Evolutionary conservation across 352 stramenopile species (phyloP).

Genomic region (Globisporangium ultimum): DNA sequence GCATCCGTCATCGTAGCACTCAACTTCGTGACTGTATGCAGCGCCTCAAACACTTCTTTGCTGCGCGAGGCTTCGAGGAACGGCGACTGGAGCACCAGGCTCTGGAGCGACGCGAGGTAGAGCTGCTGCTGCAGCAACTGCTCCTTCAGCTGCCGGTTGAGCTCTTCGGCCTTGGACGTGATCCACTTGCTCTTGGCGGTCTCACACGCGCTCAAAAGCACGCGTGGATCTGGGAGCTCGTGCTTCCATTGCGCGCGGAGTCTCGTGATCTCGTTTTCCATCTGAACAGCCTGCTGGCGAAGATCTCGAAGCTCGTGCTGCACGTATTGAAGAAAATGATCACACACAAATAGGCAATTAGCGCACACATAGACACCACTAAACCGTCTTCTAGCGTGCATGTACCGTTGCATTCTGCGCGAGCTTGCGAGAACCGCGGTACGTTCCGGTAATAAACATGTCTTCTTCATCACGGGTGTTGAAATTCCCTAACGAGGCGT

Average conservation of each 20-base stretch:
- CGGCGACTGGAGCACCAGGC: slow-evolving; percentile 45
- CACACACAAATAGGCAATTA: background rate
- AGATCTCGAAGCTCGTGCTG: slow-evolving; percentile 52
- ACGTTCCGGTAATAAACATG: slow-evolving; percentile 29
- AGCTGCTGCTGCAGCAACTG: slow-evolving; percentile 63
- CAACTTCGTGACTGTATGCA: slow-evolving; percentile 38
- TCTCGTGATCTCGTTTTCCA: slow-evolving; percentile 37
- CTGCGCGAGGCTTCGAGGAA: slow-evolving; percentile 36
- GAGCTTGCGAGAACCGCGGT: slow-evolving; percentile 29
- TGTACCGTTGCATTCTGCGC: slow-evolving; percentile 35
- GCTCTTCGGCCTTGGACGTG: slow-evolving; percentile 35
- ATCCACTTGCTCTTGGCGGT: slow-evolving; percentile 58
- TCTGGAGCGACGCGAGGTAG: slow-evolving; percentile 58
- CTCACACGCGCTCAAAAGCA: slow-evolving; percentile 36
- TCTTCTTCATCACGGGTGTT: slow-evolving; percentile 16
- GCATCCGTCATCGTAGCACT: slow-evolving; percentile 3
- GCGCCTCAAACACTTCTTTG: slow-evolving; percentile 51
- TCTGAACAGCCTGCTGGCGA: slow-evolving; percentile 34
- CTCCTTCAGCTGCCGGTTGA: slow-evolving; percentile 52
- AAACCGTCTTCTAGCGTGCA: background rate
- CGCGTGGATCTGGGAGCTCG: slow-evolving; percentile 23
- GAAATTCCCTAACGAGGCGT: background rate
- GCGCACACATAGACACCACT: no score
- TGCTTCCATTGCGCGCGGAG: slow-evolving; percentile 45
- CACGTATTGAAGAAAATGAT: no score